Evolutionary conservation across 2,329 filamentous ascomycete genomes (phyloP).

Genomic region (Sphaerulina populicola): DNA sequence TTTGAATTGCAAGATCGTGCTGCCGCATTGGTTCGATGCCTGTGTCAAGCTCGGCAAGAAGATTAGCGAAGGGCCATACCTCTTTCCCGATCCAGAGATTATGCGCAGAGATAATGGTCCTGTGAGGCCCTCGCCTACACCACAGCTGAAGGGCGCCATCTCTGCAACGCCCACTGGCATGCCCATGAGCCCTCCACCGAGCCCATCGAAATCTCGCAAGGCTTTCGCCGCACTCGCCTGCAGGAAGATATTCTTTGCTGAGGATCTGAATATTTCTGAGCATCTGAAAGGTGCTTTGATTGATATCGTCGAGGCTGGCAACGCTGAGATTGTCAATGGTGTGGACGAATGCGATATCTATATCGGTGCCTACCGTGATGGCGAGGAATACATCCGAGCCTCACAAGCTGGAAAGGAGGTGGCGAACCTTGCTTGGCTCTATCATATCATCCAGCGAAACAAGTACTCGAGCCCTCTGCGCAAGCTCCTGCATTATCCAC

Average conservation of each 20-base stretch:
- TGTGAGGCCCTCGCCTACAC: constrained; percentile 18
- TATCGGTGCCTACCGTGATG: constrained; percentile 79
- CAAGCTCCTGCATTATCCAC: constrained; percentile 80
- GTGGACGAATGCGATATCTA: constrained; percentile 70
- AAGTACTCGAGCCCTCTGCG: constrained; percentile 78
- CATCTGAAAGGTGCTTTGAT: constrained; percentile 60
- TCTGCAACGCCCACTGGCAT: constrained; percentile 37
- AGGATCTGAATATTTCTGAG: constrained; percentile 62
- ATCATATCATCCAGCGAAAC: constrained; percentile 80
- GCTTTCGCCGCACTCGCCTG: constrained; percentile 66
- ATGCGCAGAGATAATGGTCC: constrained; percentile 39
- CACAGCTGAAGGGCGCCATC: constrained; percentile 59
- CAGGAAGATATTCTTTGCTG: constrained; percentile 67
- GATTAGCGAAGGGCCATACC: constrained; percentile 81
- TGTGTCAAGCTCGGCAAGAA: constrained; percentile 86
- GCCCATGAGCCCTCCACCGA: constrained; percentile 36
- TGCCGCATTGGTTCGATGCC: constrained; percentile 97
- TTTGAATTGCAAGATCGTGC: constrained; percentile 68
- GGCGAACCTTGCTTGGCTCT: constrained; percentile 89
- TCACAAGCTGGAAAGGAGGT: constrained; percentile 72
- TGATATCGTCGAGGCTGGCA: constrained; percentile 61
- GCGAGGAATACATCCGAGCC: constrained; percentile 66
- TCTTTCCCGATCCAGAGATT: constrained; percentile 77
- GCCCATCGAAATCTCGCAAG: constrained; percentile 39
- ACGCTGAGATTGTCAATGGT: constrained; percentile 58